Evolutionary conservation across 495 filamentous ascomycete species (phyloP).

Genomic region (Podospora pseudopauciseta): DNA sequence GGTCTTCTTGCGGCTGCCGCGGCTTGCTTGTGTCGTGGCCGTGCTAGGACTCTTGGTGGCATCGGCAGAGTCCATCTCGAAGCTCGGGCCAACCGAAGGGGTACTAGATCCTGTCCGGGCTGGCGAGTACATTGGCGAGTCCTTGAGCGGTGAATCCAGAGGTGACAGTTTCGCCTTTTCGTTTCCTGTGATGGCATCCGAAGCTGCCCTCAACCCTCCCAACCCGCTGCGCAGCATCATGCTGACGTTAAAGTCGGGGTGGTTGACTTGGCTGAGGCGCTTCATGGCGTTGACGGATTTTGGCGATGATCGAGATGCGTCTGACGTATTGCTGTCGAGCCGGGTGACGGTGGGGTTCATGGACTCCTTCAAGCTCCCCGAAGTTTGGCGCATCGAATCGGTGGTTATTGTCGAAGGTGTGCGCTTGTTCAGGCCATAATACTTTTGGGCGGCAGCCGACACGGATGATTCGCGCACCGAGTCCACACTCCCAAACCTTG

Average conservation of each 20-base stretch:
- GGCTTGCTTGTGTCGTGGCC: conserved; percentile 40
- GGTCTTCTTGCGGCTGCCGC: conserved; percentile 52
- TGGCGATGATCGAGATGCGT: conserved; percentile 46
- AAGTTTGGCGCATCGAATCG: conserved; percentile 45
- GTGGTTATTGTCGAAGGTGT: conserved; percentile 49
- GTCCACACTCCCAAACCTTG: conserved; percentile 71
- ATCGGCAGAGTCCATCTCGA: conserved; percentile 73
- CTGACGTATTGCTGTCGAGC: conserved; percentile 58
- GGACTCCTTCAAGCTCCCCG: conserved; percentile 45
- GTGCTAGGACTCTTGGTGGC: conserved; percentile 53
- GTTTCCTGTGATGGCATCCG: conserved; percentile 67
- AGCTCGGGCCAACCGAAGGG: conserved; percentile 74
- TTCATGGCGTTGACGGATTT: conserved; percentile 44
- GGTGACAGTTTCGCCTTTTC: conserved; percentile 58
- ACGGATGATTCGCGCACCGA: conserved; percentile 43
- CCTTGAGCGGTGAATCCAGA: conserved; percentile 57
- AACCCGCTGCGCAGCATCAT: conserved; percentile 37
- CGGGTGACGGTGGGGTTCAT: conserved; percentile 61
- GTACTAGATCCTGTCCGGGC: conserved; percentile 80
- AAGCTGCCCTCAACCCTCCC: conserved; percentile 71
- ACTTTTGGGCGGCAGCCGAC: conserved; percentile 54
- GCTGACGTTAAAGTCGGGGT: conserved; percentile 50
- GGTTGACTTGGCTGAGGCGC: conserved; percentile 47
- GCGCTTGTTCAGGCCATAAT: conserved; percentile 55
- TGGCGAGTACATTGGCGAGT: conserved; percentile 63